phyloP scores from a whole-genome alignment of 2,329 filamentous ascomycete genomes.

The Emmonsiellopsis sp. region DNA sequence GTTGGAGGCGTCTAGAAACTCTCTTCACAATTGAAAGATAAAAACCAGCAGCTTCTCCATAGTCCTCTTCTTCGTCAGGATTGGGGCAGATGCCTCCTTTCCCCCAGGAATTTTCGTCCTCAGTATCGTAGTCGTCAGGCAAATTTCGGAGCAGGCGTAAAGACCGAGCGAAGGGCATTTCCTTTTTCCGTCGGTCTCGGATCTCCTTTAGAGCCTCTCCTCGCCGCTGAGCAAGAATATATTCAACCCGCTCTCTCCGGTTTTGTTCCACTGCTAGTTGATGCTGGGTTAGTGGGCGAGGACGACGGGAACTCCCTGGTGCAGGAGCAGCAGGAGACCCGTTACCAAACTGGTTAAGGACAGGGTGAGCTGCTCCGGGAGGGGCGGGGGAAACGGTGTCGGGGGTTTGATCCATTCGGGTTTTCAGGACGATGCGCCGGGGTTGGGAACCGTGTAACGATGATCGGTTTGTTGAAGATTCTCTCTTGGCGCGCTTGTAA shows the following conservation, averaged over 20 bases:
- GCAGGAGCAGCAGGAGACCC: slow-evolving; percentile 20
- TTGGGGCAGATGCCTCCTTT: slow-evolving; percentile 35
- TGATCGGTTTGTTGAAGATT: slow-evolving; percentile 28
- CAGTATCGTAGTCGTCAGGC: slow-evolving; percentile 38
- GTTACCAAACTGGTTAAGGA: slow-evolving; percentile 33
- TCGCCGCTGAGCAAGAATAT: slow-evolving; percentile 36
- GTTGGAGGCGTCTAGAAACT: slow-evolving; percentile 33
- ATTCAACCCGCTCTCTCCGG: slow-evolving; percentile 39
- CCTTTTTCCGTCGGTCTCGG: slow-evolving; percentile 28
- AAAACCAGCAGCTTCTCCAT: slow-evolving; percentile 38
- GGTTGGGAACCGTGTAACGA: slow-evolving; percentile 22
- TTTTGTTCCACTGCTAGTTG: slow-evolving; percentile 43
- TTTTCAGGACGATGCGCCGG: slow-evolving; percentile 35
- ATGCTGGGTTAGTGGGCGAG: slow-evolving; percentile 41
- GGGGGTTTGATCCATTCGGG: slow-evolving; percentile 34
- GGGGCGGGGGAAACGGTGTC: slow-evolving; percentile 36
- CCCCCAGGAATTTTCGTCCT: slow-evolving; percentile 37
- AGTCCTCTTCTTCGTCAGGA: slow-evolving; percentile 37
- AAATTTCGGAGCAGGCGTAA: slow-evolving; percentile 34
- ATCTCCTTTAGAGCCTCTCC: slow-evolving; percentile 29
- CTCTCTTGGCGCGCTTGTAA: slow-evolving; percentile 31
- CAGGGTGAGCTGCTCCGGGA: slow-evolving; percentile 32
- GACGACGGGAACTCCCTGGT: slow-evolving; percentile 26
- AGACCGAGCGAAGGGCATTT: slow-evolving; percentile 32
- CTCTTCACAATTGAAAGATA: slow-evolving; percentile 36